Evolutionary conservation across 225 moss, liverwort and hornwort species (phyloP).

Genomic region (Bryoerythrophyllum caledonicum): DNA sequence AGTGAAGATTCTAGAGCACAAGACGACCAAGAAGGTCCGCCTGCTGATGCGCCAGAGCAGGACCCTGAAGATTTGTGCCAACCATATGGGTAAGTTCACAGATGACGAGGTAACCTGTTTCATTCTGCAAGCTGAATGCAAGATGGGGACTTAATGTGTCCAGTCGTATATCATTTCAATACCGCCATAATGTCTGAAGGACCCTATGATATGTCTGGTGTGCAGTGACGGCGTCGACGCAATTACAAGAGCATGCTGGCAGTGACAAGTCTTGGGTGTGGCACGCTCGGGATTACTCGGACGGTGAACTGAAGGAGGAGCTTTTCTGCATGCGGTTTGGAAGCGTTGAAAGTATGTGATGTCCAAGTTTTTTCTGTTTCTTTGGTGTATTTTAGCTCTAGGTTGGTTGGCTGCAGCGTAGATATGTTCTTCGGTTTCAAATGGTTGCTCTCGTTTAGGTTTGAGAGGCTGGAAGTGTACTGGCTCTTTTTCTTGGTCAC

Average conservation of each 20-base stretch:
- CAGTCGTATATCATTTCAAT: background rate
- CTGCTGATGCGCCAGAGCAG: slow-evolving; percentile 90
- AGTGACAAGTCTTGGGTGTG: slow-evolving; percentile 93
- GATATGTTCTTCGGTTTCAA: background rate
- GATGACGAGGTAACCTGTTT: background rate
- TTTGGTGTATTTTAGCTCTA: too few species aligned
- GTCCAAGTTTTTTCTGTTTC: too few species aligned
- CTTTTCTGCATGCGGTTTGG: slow-evolving; percentile 84
- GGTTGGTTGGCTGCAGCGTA: background rate
- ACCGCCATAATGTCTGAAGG: background rate
- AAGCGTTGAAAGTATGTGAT: slow-evolving; percentile 66
- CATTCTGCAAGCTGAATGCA: too few species aligned
- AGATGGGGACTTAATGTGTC: background rate
- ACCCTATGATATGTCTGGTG: background rate
- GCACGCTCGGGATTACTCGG: slow-evolving; percentile 83
- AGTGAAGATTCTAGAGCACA: slow-evolving; percentile 80
- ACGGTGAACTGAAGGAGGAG: slow-evolving; percentile 80
- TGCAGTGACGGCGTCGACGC: slow-evolving; percentile 62
- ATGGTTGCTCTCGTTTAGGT: background rate
- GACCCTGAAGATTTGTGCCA: slow-evolving; percentile 83
- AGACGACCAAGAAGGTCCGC: slow-evolving; percentile 60
- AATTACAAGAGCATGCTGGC: slow-evolving; percentile 83
- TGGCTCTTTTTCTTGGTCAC: too few species aligned
- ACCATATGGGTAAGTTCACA: slow-evolving; percentile 58
- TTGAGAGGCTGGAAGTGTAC: background rate